Evolutionary conservation across 768 basidiomycete genomes (phyloP).

Genomic region (Amyloporia xantha): DNA sequence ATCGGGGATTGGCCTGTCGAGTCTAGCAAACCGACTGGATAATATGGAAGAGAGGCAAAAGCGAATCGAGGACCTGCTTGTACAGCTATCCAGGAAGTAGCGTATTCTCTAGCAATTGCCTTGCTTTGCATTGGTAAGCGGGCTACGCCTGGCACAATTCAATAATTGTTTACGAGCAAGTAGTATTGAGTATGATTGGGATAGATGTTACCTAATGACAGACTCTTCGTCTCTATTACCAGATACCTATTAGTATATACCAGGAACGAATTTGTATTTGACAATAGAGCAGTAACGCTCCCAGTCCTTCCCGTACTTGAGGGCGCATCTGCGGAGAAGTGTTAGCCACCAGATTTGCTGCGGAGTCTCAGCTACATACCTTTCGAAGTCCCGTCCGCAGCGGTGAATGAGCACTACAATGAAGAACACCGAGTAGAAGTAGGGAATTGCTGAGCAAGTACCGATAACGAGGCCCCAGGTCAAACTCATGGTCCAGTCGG

Average conservation of each 20-base stretch:
- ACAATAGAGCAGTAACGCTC: constrained; percentile 83
- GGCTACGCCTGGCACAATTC: too few species aligned
- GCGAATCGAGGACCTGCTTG: constrained; percentile 42
- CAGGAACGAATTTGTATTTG: constrained; percentile 86
- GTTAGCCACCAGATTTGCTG: constrained; percentile 1
- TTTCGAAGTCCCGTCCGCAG: constrained; percentile 89
- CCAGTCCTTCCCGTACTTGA: constrained; percentile 96
- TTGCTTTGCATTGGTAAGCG: too few species aligned
- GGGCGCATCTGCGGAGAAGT: constrained; percentile 49
- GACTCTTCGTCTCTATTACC: too few species aligned
- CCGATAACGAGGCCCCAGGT: constrained; percentile 82
- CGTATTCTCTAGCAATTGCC: background rate
- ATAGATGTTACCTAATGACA: too few species aligned
- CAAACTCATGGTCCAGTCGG: constrained; percentile 84
- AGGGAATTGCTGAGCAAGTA: constrained; percentile 75
- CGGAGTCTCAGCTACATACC: constrained; percentile 35
- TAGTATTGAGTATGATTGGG: too few species aligned
- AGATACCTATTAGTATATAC: constrained; percentile 53
- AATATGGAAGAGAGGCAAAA: constrained; percentile 38
- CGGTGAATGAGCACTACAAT: constrained; percentile 88
- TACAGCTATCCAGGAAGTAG: constrained; percentile 19
- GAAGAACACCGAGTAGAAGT: constrained; percentile 97
- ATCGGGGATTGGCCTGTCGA: constrained; percentile 22
- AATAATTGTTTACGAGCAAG: too few species aligned
- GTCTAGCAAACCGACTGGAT: constrained; percentile 30